A percentile compares a stretch with the other conserved stretches of the same genome.
Evolutionary conservation across 306 rosid genomes (phyloP).

Genomic region (Mucuna pruriens): DNA sequence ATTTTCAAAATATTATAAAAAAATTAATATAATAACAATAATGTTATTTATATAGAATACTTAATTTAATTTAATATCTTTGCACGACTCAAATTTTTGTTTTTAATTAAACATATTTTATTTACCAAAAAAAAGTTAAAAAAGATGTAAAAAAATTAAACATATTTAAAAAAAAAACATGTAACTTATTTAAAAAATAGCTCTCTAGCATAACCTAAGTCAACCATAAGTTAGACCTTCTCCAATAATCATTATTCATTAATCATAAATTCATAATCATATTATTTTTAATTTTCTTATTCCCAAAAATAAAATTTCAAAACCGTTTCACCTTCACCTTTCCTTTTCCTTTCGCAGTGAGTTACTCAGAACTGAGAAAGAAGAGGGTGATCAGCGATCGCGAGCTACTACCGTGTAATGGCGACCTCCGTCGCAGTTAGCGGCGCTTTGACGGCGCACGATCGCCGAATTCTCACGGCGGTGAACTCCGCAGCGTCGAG

Average conservation of each 20-base stretch:
- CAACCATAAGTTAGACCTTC: no score
- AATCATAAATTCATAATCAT: not conserved
- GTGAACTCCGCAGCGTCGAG: slow-evolving; percentile 84
- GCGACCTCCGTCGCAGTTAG: slow-evolving; percentile 49
- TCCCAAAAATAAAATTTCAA: not conserved
- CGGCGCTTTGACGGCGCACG: slow-evolving; percentile 62
- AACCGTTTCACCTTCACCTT: not conserved
- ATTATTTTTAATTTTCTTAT: not conserved
- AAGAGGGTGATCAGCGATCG: slow-evolving; percentile 32
- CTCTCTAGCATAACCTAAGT: no score
- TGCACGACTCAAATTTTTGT: no score
- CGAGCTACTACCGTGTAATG: slow-evolving; percentile 43
- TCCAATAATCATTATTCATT: not conserved
- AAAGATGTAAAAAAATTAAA: no score
- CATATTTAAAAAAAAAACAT: no score
- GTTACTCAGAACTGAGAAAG: not conserved
- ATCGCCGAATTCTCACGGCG: slow-evolving; percentile 63
- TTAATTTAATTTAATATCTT: no score
- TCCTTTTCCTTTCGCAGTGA: not conserved
- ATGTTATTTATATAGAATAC: no score
- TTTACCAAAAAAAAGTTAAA: no score
- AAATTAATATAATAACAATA: no score
- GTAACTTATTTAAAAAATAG: no score
- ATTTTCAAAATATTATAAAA: no score
- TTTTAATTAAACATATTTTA: no score